Percentiles rank a stretch among this genome's conserved stretches.
These are phyloP conservation scores for Chaetomium cochliodes DNA, from an alignment of 495 filamentous ascomycete genomes.

Conservation along the genomic window DNA sequence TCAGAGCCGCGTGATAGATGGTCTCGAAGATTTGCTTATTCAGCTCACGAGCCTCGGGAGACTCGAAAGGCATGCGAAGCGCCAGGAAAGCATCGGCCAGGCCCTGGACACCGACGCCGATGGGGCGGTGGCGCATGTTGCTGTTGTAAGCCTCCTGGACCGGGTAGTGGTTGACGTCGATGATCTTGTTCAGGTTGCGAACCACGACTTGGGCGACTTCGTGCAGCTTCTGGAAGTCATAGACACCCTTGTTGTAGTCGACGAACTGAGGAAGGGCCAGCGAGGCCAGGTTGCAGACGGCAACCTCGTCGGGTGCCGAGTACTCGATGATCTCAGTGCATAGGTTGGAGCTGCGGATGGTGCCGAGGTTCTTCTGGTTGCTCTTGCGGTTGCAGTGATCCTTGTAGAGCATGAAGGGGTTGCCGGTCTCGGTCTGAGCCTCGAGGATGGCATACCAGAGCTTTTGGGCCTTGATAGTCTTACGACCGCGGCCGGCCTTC, in stretches of 20 bases:
- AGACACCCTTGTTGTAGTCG: conserved; percentile 73
- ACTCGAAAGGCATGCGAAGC: conserved; percentile 95
- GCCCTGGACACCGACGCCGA: conserved; percentile 95
- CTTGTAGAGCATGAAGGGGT: conserved; percentile 99
- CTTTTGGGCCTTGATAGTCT: conserved; percentile 94
- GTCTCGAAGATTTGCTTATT: conserved; percentile 99
- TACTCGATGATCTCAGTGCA: conserved; percentile 99
- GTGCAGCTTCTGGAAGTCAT: conserved; percentile 93
- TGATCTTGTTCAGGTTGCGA: conserved; percentile 94
- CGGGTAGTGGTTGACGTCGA: conserved; percentile 95
- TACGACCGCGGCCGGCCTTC: conserved; percentile 80
- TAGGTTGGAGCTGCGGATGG: conserved; percentile 95
- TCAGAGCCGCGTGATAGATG: conserved; percentile 94
- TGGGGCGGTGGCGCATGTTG: conserved; percentile 93
- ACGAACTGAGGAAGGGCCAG: conserved; percentile 87
- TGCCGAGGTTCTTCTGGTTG: conserved; percentile 99
- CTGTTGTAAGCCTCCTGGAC: conserved; percentile 87
- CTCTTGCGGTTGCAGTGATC: conserved; percentile 97
- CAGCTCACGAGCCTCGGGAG: conserved; percentile 83
- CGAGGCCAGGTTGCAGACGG: conserved; percentile 96
- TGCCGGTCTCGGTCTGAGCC: conserved; percentile 96
- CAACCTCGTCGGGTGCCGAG: conserved; percentile 93
- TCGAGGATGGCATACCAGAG: conserved; percentile 98
- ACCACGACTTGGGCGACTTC: conserved; percentile 87
- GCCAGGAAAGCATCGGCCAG: conserved; percentile 98